These are phyloP conservation scores for Phaeosphaeriaceae sp. DNA, from an alignment of 2,329 filamentous ascomycete species.

Conservation along the genomic window DNA sequence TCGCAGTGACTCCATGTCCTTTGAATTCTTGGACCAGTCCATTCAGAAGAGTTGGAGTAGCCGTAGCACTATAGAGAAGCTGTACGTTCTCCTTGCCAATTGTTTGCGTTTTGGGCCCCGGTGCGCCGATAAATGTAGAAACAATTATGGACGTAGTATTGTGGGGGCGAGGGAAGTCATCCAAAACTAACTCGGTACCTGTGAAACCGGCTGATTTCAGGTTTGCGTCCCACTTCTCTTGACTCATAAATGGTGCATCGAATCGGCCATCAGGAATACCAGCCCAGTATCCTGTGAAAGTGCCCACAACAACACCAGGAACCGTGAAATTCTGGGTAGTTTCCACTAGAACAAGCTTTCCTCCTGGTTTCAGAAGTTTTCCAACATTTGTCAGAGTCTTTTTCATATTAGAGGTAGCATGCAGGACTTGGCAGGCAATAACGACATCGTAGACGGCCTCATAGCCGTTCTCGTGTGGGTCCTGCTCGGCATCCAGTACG, in stretches of 20 bases:
- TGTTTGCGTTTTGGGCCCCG: background rate
- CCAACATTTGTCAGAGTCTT: slow-evolving; percentile 19
- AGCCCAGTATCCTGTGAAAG: slow-evolving; percentile 21
- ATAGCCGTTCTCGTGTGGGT: slow-evolving; percentile 15
- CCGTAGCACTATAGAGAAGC: slow-evolving; percentile 4
- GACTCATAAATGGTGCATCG: slow-evolving; percentile 22
- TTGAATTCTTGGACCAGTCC: slow-evolving; percentile 6
- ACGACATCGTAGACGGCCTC: slow-evolving; percentile 22
- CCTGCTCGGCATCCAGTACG: slow-evolving; percentile 15
- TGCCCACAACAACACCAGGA: slow-evolving; percentile 8
- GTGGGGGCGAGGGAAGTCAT: slow-evolving; percentile 9
- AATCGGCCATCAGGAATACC: slow-evolving; percentile 11
- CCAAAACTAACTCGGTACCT: slow-evolving; percentile 31
- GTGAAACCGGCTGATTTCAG: slow-evolving; percentile 44
- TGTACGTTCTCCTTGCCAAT: background rate
- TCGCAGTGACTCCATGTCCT: slow-evolving; percentile 3
- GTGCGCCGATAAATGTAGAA: background rate
- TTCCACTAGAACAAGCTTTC: slow-evolving; percentile 55
- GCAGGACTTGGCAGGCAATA: slow-evolving; percentile 16
- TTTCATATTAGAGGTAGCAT: slow-evolving; percentile 13
- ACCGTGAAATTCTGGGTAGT: background rate
- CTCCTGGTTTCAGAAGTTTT: slow-evolving; percentile 46
- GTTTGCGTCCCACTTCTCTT: slow-evolving; percentile 38
- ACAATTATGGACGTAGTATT: background rate
- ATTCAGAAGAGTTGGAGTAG: slow-evolving; percentile 4